These are phyloP conservation scores for Rhodotorula paludigena DNA, from an alignment of 768 basidiomycete genomes.

Conservation along the genomic window DNA sequence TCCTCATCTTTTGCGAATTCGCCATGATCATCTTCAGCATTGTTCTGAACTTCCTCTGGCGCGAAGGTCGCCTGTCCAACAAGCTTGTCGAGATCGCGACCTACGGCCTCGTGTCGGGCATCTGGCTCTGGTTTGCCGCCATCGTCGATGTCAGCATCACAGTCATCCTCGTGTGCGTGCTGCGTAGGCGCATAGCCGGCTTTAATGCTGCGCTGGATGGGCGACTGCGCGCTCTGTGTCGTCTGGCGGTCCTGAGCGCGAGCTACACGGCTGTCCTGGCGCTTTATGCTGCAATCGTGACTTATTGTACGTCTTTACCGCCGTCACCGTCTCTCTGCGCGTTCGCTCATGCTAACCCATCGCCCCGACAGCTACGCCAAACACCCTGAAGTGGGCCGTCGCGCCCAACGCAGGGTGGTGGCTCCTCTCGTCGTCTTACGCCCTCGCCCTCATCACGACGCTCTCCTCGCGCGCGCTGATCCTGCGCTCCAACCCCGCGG, in stretches of 20 bases:
- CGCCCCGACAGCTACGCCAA: neutral
- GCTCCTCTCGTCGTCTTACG: neutral
- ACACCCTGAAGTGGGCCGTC: neutral
- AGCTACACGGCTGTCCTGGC: neutral
- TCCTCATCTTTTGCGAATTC: neutral
- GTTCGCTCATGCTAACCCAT: neutral
- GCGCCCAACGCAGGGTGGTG: neutral
- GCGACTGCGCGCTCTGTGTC: neutral
- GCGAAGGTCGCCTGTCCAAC: neutral
- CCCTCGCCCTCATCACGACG: neutral
- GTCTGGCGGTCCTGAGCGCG: neutral
- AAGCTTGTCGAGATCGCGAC: neutral
- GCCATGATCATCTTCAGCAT: neutral
- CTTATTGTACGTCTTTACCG: neutral
- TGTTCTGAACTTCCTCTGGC: neutral
- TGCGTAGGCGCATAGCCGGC: neutral
- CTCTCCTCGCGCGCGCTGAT: slow-evolving; percentile 5
- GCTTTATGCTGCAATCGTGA: neutral
- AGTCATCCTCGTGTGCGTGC: neutral
- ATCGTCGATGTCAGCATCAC: neutral
- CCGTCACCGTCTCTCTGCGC: neutral
- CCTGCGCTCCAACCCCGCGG: neutral
- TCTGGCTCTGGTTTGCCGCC: neutral
- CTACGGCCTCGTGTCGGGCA: neutral
- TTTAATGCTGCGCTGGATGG: neutral